A percentile compares a stretch with the other conserved stretches of the same genome.
phyloP scores from a whole-genome alignment of 192 early-diverging fungal genomes.

The Geranomyces variabilis region DNA sequence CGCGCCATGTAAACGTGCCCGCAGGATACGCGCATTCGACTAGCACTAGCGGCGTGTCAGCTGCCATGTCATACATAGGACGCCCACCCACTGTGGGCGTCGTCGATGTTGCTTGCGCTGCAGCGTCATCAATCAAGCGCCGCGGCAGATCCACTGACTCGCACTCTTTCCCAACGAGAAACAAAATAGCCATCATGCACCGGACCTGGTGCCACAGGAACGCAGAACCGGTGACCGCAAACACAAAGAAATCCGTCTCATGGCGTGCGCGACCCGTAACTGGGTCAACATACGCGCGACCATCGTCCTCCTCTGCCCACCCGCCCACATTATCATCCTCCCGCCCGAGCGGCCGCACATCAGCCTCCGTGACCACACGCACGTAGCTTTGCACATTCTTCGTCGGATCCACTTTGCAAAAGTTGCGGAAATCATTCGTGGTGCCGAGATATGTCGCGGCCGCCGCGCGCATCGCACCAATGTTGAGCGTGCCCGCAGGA shows the following conservation, averaged over 20 bases:
- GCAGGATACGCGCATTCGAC: slow-evolving; percentile 81
- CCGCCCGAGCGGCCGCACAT: slow-evolving; percentile 53
- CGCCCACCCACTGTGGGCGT: slow-evolving; percentile 56
- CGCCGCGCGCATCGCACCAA: slow-evolving; percentile 76
- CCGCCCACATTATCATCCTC: slow-evolving; percentile 7
- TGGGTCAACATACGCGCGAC: not conserved
- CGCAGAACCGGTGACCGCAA: slow-evolving; percentile 82
- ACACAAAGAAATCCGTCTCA: slow-evolving; percentile 60
- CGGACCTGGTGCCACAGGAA: slow-evolving; percentile 99
- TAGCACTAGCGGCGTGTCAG: slow-evolving; percentile 85
- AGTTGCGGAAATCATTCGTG: slow-evolving; percentile 88
- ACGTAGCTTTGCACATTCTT: slow-evolving; percentile 82
- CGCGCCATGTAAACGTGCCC: slow-evolving; percentile 35
- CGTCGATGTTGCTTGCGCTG: slow-evolving; percentile 2
- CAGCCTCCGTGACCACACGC: slow-evolving; percentile 69
- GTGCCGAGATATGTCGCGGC: slow-evolving; percentile 72
- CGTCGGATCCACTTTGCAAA: slow-evolving; percentile 91
- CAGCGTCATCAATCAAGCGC: slow-evolving; percentile 70
- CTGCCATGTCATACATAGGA: slow-evolving; percentile 92
- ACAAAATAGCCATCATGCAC: slow-evolving; percentile 91
- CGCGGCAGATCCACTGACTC: slow-evolving; percentile 75
- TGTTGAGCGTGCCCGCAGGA: slow-evolving; percentile 65
- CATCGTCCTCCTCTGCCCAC: not conserved
- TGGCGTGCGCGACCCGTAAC: not conserved
- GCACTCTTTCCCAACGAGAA: slow-evolving; percentile 79